Conservation (phyloP, 2,329 filamentous ascomycete species). For the Gaeumannomyces sp. region DNA sequence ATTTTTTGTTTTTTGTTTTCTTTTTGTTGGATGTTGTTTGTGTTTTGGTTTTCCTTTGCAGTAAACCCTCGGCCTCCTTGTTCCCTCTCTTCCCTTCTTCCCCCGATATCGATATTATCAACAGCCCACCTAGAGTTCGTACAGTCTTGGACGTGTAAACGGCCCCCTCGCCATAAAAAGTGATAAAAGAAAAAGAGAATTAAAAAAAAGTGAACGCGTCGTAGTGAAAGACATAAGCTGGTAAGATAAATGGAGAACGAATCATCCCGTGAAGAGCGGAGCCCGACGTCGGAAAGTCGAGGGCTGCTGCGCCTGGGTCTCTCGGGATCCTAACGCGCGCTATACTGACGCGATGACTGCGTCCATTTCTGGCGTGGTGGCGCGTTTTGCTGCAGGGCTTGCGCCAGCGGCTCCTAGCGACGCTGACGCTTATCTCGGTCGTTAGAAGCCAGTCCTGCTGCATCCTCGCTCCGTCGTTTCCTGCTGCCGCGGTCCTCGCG, state of each 20-base stretch:
- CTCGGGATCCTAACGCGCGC: background rate
- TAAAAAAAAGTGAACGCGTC: slow-evolving; percentile 1
- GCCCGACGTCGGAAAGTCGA: background rate
- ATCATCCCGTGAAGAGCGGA: background rate
- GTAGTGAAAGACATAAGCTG: background rate
- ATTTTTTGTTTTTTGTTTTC: background rate
- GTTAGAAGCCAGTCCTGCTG: slow-evolving; percentile 34
- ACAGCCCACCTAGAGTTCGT: background rate
- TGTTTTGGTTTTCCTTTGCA: slow-evolving; percentile 1
- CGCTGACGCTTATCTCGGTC: slow-evolving; percentile 51
- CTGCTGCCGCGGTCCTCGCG: slow-evolving; percentile 32
- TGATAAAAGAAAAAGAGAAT: background rate
- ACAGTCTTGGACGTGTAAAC: background rate
- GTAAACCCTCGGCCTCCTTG: background rate
- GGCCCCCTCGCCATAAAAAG: background rate
- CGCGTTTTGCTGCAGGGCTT: background rate
- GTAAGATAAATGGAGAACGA: background rate
- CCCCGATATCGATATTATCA: background rate
- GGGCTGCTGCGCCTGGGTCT: background rate
- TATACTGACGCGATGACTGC: background rate
- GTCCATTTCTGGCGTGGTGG: background rate
- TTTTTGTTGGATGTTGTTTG: background rate
- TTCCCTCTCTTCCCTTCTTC: background rate
- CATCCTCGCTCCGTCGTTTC: slow-evolving; percentile 46
- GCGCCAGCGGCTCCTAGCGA: slow-evolving; percentile 29